A percentile compares a stretch with the other conserved stretches of the same genome.
Evolutionary conservation across 768 basidiomycete species (phyloP).

Genomic region (Kwoniella sp.): DNA sequence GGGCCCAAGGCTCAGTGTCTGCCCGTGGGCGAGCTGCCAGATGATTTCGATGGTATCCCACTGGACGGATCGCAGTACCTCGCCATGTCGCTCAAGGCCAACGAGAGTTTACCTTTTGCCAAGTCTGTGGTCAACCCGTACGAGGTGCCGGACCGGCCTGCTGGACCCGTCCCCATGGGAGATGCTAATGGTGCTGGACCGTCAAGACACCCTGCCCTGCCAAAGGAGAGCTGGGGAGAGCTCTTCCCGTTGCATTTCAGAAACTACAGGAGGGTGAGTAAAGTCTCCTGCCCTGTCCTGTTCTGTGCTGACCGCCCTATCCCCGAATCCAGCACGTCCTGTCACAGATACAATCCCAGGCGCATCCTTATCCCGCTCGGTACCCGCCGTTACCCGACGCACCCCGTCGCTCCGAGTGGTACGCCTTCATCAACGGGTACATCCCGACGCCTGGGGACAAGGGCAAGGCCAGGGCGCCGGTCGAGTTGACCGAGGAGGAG

Average conservation of each 20-base stretch:
- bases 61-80: constrained; percentile 50
- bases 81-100: constrained; percentile 30
- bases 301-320: not conserved
- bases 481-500: constrained; percentile 22
- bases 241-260: constrained; percentile 40
- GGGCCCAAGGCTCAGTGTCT: constrained; percentile 42
- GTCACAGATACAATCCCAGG: constrained; percentile 20
- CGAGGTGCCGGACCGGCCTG: not conserved
- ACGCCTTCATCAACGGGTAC: constrained; percentile 25
- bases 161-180: not conserved
- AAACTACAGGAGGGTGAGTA: constrained; percentile 34
- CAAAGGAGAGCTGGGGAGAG: constrained; percentile 37
- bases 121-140: constrained; percentile 20
- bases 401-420: constrained; percentile 21
- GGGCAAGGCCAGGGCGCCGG: constrained; percentile 10
- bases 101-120: constrained; percentile 21
- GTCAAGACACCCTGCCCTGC: constrained; percentile 43
- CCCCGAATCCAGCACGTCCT: constrained; percentile 12
- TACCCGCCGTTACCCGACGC: constrained; percentile 21
- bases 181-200: constrained; percentile 4
- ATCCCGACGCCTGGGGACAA: not conserved
- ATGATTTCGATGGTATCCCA: constrained; percentile 45
- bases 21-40: constrained; percentile 47
- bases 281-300: not conserved
- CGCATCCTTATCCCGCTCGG: constrained; percentile 15